These are phyloP conservation scores for Nitzschia palea DNA, from an alignment of 108 stramenopile species.

Conservation along the genomic window DNA sequence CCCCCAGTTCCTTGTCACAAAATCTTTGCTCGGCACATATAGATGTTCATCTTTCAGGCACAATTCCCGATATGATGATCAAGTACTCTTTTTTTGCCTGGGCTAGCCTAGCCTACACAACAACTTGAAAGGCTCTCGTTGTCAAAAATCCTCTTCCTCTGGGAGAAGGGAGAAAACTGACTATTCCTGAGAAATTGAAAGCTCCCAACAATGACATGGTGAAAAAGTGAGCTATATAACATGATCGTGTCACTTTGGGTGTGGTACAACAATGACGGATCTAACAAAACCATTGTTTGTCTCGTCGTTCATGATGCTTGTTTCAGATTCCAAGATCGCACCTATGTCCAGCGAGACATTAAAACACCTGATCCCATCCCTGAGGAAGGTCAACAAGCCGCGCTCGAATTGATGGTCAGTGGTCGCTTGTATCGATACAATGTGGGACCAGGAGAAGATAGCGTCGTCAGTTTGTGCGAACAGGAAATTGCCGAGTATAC, in stretches of 20 bases:
- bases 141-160: constrained; percentile 11
- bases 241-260: background rate
- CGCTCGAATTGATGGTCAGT: constrained; percentile 68
- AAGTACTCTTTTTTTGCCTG: too few relatives aligned
- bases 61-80: too few relatives aligned
- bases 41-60: too few relatives aligned
- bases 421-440: constrained; percentile 85
- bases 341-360: constrained; percentile 72
- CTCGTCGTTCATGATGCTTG: background rate
- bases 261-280: too few relatives aligned
- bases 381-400: constrained; percentile 64
- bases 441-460: constrained; percentile 55
- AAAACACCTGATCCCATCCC: constrained; percentile 85
- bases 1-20: too few relatives aligned
- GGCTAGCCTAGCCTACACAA: too few relatives aligned
- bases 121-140: background rate
- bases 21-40: too few relatives aligned
- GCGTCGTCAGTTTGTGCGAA: constrained; percentile 64
- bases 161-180: background rate
- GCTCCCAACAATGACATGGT: background rate
- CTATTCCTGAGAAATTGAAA: background rate
- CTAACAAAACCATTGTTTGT: background rate
- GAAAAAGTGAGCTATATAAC: background rate
- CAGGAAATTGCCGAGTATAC: constrained; percentile 80
- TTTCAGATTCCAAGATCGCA: constrained; percentile 39